phyloP scores from a whole-genome alignment of 148 eudicot genomes.

The Diospyros lotus region DNA sequence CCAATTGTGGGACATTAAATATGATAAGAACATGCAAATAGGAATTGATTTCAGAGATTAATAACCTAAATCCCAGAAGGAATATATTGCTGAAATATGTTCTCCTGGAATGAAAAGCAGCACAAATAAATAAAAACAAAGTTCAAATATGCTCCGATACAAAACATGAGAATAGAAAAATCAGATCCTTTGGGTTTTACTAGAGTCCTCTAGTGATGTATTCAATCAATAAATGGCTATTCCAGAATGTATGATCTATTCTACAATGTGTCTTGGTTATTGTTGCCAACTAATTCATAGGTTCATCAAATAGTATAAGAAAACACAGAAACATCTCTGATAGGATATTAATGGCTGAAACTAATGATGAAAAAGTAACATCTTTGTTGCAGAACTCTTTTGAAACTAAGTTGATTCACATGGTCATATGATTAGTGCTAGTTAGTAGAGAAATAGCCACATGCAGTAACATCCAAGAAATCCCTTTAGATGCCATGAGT shows the following conservation, averaged over 20 bases:
- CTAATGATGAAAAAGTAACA: background rate
- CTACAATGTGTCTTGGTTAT: background rate
- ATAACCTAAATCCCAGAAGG: too few relatives aligned
- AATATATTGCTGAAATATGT: too few relatives aligned
- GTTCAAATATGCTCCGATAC: too few relatives aligned
- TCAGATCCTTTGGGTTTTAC: background rate
- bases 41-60: background rate
- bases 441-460: background rate
- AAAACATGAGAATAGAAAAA: too few relatives aligned
- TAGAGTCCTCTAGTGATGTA: background rate
- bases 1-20: background rate
- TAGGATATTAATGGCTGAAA: background rate
- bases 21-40: background rate
- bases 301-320: too few relatives aligned
- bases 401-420: background rate
- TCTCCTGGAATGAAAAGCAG: too few relatives aligned
- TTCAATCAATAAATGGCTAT: background rate
- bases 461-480: conserved; percentile 3
- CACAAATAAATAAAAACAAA: too few relatives aligned
- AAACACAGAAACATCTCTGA: too few relatives aligned
- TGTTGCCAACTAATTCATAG: background rate
- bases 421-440: background rate
- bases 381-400: background rate
- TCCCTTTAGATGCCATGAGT: background rate
- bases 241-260: background rate